Evolutionary conservation across 495 filamentous ascomycete genomes (phyloP).

Genomic region (Cercophora scortea): DNA sequence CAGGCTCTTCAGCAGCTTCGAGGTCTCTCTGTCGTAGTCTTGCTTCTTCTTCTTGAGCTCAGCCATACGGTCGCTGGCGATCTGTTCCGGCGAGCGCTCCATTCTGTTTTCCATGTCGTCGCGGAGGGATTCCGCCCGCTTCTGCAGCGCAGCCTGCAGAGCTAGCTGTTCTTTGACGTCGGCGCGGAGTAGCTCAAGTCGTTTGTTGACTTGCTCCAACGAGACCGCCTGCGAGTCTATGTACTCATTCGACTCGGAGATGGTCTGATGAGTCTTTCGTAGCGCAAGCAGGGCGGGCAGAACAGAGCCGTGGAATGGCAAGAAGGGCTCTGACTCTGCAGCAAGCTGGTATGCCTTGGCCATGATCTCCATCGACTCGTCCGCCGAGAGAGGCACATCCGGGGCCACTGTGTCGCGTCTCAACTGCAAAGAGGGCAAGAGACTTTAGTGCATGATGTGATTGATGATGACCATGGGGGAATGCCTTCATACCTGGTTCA

Average conservation of each 20-base stretch:
- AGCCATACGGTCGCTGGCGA: slow-evolving; percentile 50
- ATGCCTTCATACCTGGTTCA: slow-evolving; percentile 33
- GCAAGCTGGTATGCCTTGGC: slow-evolving; percentile 58
- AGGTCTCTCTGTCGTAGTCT: slow-evolving; percentile 47
- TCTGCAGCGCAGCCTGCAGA: slow-evolving; percentile 44
- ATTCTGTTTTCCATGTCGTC: slow-evolving; percentile 45
- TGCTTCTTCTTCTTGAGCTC: slow-evolving; percentile 51
- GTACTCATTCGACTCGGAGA: slow-evolving; percentile 54
- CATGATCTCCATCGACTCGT: slow-evolving; percentile 44
- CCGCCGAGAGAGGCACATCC: slow-evolving; percentile 18
- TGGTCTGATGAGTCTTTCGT: slow-evolving; percentile 53
- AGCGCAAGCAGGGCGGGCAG: slow-evolving; percentile 66
- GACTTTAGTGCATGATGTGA: neutral
- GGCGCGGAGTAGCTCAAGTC: slow-evolving; percentile 50
- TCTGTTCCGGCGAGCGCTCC: slow-evolving; percentile 48
- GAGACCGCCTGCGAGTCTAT: slow-evolving; percentile 46
- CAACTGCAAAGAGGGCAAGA: too few relatives aligned
- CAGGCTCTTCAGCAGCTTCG: slow-evolving; percentile 51
- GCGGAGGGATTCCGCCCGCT: slow-evolving; percentile 43
- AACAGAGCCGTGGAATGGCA: slow-evolving; percentile 58
- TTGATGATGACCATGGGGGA: neutral
- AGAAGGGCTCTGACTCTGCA: slow-evolving; percentile 49
- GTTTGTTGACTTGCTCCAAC: slow-evolving; percentile 44
- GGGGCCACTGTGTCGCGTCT: slow-evolving; percentile 3
- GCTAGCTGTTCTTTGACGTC: slow-evolving; percentile 58